Conservation (phyloP, 768 basidiomycete genomes). For the Boletus subparvulus region DNA sequence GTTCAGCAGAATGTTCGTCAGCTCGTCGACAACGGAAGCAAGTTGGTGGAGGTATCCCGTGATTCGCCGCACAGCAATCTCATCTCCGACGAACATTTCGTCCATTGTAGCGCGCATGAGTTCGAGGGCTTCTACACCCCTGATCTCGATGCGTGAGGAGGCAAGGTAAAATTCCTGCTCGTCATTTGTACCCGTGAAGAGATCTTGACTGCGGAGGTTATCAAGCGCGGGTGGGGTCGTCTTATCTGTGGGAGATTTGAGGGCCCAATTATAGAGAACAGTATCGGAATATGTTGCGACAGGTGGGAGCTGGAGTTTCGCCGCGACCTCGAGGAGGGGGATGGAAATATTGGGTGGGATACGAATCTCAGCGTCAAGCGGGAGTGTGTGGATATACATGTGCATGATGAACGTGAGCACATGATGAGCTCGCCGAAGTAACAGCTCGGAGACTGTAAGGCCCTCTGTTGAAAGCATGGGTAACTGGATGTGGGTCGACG, state of each 20-base stretch:
- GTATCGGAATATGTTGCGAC: conserved; percentile 89
- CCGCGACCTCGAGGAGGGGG: conserved; percentile 71
- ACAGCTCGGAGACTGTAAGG: conserved; percentile 49
- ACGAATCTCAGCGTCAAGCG: conserved; percentile 46
- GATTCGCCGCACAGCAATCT: conserved; percentile 60
- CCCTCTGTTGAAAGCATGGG: conserved; percentile 47
- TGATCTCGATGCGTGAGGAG: conserved; percentile 83
- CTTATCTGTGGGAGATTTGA: conserved; percentile 27
- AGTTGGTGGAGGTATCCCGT: conserved; percentile 65
- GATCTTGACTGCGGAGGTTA: conserved; percentile 62
- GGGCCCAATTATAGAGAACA: conserved; percentile 84
- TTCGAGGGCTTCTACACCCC: conserved; percentile 80
- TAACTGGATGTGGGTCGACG: conserved; percentile 41
- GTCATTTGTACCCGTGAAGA: conserved; percentile 77
- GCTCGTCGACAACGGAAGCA: conserved; percentile 59
- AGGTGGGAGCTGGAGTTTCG: conserved; percentile 77
- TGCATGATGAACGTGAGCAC: conserved; percentile 74
- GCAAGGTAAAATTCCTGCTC: conserved; percentile 88
- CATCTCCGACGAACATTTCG: conserved; percentile 80
- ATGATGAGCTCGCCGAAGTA: conserved; percentile 69
- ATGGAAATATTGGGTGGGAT: conserved; percentile 73
- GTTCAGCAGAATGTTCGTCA: conserved; percentile 57
- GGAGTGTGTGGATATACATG: conserved; percentile 71
- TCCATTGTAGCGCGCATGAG: conserved; percentile 86
- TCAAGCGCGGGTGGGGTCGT: conserved; percentile 42